phyloP scores from a whole-genome alignment of 2,329 filamentous ascomycete species.

The Phaeosphaeria sp. region DNA sequence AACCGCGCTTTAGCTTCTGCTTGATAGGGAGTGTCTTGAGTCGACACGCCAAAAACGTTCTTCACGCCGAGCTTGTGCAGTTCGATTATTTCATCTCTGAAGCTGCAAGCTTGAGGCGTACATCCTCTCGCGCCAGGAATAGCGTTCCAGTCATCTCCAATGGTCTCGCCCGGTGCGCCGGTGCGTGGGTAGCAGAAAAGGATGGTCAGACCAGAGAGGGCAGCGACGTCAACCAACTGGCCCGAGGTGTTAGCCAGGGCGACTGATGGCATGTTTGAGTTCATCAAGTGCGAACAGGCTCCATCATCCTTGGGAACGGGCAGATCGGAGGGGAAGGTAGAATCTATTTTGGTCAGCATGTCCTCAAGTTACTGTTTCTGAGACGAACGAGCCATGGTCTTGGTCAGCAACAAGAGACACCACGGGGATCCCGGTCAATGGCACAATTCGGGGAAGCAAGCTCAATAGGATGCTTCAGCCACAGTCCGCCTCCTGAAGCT shows the following conservation, averaged over 20 bases:
- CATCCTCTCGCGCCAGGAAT: slow-evolving; percentile 55
- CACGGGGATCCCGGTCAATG: background rate
- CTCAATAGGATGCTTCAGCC: background rate
- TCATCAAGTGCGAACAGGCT: slow-evolving; percentile 48
- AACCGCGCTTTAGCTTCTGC: slow-evolving; percentile 47
- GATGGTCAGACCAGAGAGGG: slow-evolving; percentile 47
- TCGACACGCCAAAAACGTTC: slow-evolving; percentile 50
- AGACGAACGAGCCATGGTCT: slow-evolving; percentile 29
- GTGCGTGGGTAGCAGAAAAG: slow-evolving; percentile 54
- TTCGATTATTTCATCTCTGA: slow-evolving; percentile 43
- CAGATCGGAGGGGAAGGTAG: slow-evolving; percentile 42
- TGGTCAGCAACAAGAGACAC: background rate
- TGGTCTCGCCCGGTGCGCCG: slow-evolving; percentile 48
- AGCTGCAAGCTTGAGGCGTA: slow-evolving; percentile 53
- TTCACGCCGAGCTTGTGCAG: slow-evolving; percentile 23
- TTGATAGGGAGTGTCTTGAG: slow-evolving; percentile 51
- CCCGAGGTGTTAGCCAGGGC: slow-evolving; percentile 43
- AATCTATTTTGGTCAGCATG: slow-evolving; percentile 25
- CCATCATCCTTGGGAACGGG: slow-evolving; percentile 51
- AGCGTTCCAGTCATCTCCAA: slow-evolving; percentile 51
- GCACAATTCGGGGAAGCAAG: background rate
- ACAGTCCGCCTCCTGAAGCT: background rate
- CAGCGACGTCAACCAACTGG: slow-evolving; percentile 36
- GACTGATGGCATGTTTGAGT: slow-evolving; percentile 35
- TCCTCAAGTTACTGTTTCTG: slow-evolving; percentile 3